phyloP scores from a whole-genome alignment of 805 yeast species.

The Saturnispora sanitii region DNA sequence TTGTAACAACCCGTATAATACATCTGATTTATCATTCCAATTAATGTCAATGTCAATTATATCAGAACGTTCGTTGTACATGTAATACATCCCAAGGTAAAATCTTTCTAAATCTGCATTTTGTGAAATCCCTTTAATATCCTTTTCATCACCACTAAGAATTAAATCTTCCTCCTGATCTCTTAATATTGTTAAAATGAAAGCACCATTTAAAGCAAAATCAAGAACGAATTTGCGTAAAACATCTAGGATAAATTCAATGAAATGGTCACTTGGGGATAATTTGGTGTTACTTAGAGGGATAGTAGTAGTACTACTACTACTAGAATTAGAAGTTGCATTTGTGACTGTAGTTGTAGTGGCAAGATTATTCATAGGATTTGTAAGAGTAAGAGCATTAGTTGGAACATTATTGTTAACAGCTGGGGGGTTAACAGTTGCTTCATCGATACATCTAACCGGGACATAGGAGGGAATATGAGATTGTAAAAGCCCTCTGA shows the following conservation, averaged over 20 bases:
- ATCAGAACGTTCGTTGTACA: conserved; percentile 53
- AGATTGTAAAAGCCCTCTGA: conserved; percentile 55
- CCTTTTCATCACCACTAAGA: conserved; percentile 40
- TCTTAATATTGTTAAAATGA: conserved; percentile 53
- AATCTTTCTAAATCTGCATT: conserved; percentile 84
- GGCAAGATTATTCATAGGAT: too few species aligned
- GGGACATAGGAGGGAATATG: conserved; percentile 53
- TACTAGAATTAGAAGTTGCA: too few species aligned
- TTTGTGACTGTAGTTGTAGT: too few species aligned
- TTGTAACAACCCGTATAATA: conserved; percentile 66
- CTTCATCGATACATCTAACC: conserved; percentile 41
- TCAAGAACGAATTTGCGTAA: conserved; percentile 43
- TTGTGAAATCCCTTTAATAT: conserved; percentile 54
- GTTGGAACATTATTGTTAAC: too few species aligned
- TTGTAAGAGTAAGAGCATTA: too few species aligned
- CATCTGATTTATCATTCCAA: too few species aligned
- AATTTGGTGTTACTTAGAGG: too few species aligned
- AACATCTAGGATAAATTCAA: conserved; percentile 29
- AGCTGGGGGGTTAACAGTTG: too few species aligned
- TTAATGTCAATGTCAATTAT: too few species aligned
- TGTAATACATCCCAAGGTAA: conserved; percentile 61
- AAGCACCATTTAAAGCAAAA: conserved; percentile 56
- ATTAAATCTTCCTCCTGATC: conserved; percentile 69
- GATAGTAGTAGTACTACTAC: too few species aligned
- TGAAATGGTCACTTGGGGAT: too few species aligned